Conservation (phyloP, 139 green algal species). For the Coelastrella sp. region DNA sequence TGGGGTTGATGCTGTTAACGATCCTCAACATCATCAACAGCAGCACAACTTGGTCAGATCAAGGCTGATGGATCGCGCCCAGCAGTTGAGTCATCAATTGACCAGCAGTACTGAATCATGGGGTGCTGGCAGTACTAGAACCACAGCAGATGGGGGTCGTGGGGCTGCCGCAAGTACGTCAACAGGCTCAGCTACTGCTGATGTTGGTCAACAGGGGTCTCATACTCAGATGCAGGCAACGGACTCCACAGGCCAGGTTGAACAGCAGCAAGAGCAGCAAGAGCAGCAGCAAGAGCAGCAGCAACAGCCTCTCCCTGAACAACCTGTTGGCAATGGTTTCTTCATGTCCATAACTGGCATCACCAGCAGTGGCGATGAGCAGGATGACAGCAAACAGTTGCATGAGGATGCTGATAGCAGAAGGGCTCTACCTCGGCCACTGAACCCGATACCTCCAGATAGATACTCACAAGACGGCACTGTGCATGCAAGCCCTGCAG, state of each 20-base stretch:
- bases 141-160: neutral
- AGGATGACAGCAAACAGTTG: neutral
- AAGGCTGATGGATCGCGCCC: neutral
- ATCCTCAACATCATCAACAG: neutral
- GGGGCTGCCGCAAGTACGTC: neutral
- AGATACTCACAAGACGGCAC: neutral
- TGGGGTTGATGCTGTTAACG: neutral
- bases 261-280: too few relatives aligned
- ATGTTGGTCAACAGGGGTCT: too few relatives aligned
- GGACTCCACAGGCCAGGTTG: too few relatives aligned
- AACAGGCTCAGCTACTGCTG: too few relatives aligned
- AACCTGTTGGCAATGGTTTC: neutral
- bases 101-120: neutral
- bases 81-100: neutral
- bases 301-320: neutral
- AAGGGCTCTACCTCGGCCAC: neutral
- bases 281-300: neutral
- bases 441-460: neutral
- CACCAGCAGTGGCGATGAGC: neutral
- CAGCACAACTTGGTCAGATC: neutral
- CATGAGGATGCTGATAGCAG: constrained; percentile 7
- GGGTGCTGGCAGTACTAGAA: neutral
- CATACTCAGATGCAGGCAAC: too few relatives aligned
- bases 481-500: neutral
- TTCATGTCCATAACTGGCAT: neutral